A percentile compares a stretch with the other conserved stretches of the same genome.
Evolutionary conservation across 306 rosid species (phyloP).

Genomic region (Lotus japonicus): DNA sequence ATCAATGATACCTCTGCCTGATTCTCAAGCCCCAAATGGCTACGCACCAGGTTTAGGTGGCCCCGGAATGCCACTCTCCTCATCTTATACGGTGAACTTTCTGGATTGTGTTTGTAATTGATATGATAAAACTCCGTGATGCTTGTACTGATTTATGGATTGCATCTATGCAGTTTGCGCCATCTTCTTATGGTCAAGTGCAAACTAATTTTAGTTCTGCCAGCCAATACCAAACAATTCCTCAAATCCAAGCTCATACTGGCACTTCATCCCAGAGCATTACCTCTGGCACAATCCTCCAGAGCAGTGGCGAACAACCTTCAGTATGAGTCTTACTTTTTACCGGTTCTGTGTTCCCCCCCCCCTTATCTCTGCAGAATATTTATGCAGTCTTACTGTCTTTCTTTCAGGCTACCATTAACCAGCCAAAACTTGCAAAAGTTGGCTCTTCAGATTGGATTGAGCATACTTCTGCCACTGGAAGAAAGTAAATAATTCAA

Average conservation of each 20-base stretch:
- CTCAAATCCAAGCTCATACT: constrained; percentile 49
- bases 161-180: constrained; percentile 49
- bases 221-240: constrained; percentile 47
- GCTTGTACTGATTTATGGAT: constrained; percentile 23
- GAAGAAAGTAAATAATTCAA: constrained; percentile 59
- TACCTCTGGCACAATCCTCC: constrained; percentile 39
- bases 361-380: neutral
- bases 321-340: constrained; percentile 38
- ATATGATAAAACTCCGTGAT: neutral
- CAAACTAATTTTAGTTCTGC: constrained; percentile 45
- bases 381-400: neutral
- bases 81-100: constrained; percentile 67
- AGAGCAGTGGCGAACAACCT: constrained; percentile 44
- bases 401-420: constrained; percentile 43
- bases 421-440: constrained; percentile 28
- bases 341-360: neutral
- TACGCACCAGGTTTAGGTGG: constrained; percentile 57
- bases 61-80: constrained; percentile 50
- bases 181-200: constrained; percentile 60
- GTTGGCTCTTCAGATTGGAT: constrained; percentile 68
- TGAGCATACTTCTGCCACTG: constrained; percentile 80
- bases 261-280: constrained; percentile 42
- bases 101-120: neutral
- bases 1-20: constrained; percentile 42
- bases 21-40: constrained; percentile 54